Conservation (phyloP, 2,329 filamentous ascomycete genomes). For the Emmonsiellopsis sp. region DNA sequence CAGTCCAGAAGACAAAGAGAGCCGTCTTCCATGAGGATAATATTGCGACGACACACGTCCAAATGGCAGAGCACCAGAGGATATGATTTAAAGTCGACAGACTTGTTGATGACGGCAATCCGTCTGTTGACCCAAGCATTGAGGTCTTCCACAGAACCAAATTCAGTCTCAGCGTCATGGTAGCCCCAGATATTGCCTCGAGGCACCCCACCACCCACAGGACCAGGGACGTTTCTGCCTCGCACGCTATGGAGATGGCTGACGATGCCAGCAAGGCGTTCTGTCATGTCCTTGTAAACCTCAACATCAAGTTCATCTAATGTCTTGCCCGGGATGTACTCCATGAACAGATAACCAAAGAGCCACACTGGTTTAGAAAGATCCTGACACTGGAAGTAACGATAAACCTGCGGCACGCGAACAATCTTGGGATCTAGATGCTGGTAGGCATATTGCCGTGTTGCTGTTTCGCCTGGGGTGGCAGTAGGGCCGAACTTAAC, state of each 20-base stretch:
- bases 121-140: slow-evolving; percentile 12
- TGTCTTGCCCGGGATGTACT: slow-evolving; percentile 9
- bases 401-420: slow-evolving; percentile 11
- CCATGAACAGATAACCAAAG: slow-evolving; percentile 13
- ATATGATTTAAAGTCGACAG: slow-evolving; percentile 11
- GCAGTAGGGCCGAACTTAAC: no score
- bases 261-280: slow-evolving; percentile 9
- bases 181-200: slow-evolving; percentile 12
- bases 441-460: slow-evolving; percentile 8
- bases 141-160: slow-evolving; percentile 10
- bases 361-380: neutral
- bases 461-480: neutral
- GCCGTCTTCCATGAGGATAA: slow-evolving; percentile 5
- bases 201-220: slow-evolving; percentile 8
- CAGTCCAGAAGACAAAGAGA: neutral
- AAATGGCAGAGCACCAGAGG: slow-evolving; percentile 10
- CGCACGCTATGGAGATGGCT: slow-evolving; percentile 6
- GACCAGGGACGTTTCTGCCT: slow-evolving; percentile 7
- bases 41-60: slow-evolving; percentile 9
- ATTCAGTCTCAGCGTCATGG: slow-evolving; percentile 6
- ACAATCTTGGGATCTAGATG: slow-evolving; percentile 8
- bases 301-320: slow-evolving; percentile 4
- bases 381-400: slow-evolving; percentile 2
- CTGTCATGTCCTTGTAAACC: slow-evolving; percentile 4
- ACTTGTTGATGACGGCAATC: slow-evolving; percentile 9